Conservation (phyloP, 345 rosid genomes). For the Laguncularia racemosa region DNA sequence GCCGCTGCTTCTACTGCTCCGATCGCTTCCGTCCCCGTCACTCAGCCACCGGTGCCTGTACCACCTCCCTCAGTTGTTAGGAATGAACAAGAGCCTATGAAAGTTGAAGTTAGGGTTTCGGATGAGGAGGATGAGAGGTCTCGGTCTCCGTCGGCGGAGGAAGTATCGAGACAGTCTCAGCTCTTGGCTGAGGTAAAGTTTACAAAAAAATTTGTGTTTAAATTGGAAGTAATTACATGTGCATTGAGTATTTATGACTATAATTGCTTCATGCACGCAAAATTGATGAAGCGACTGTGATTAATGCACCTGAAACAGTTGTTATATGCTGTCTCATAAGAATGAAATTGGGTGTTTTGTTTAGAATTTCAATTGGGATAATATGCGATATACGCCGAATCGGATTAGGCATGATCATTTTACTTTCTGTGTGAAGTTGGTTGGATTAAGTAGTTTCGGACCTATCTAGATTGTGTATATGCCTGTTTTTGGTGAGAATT, state of each 20-base stretch:
- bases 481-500: background rate
- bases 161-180: conserved; percentile 66
- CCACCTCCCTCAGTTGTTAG: conserved; percentile 31
- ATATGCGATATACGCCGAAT: no score
- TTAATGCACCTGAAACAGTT: no score
- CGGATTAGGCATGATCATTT: no score
- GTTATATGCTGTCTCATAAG: no score
- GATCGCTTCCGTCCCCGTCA: conserved; percentile 1
- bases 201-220: background rate
- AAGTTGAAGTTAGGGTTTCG: conserved; percentile 31
- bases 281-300: no score
- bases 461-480: no score
- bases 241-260: background rate
- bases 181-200: conserved; percentile 65
- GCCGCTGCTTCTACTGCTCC: conserved; percentile 6
- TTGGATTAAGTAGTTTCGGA: no score
- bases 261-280: background rate
- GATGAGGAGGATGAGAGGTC: conserved; percentile 24
- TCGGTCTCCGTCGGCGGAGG: conserved; percentile 42
- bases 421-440: no score
- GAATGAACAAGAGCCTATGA: conserved; percentile 22
- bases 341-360: no score
- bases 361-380: no score
- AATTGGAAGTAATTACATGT: background rate
- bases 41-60: conserved; percentile 26